Evolutionary conservation across 2,329 filamentous ascomycete species (phyloP), one percentile per base, ranked within the genome.

Genomic region (Paradendryphiella salina): DNA sequence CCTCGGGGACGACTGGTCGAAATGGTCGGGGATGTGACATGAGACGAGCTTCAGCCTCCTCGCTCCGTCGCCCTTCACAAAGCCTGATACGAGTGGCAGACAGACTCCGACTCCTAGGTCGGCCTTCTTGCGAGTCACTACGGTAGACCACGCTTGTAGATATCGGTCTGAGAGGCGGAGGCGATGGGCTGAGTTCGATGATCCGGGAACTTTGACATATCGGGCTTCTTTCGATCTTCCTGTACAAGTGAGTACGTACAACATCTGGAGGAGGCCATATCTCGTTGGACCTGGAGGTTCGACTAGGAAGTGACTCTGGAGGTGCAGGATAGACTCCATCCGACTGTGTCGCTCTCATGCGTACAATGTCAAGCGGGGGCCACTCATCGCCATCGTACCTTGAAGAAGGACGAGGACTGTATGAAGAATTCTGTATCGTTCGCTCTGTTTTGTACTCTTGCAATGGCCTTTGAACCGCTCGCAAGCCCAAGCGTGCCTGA

Each of bases 1-100:
- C 59, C 9, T 63, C 65, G 29, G 58, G 56, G 2, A 54, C 32
- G 9, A 69, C 54, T n/a, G 59, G 44, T 26, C 57, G 60, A 32
- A 56, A 67, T 8, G 69, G 43, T 14, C 55, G 50, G 23, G 66
- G 63, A 38, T 71, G 67, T 7, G 63, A 55, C n/a, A 50, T 56
- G 7, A 71, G 50, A 26, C 63, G 64, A 35, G 54, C 38, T 20
- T 59, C 57, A n/a, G 63, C 64, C 37, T 64, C 63, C 4, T 59
- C 55, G 17, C 39, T 54, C 5, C 42, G 53, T n/a, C 44, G 48
- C 15, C 54, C 35, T 21, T 47, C 51, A 11, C 44, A 50, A 14
- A 39, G 17, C 23, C 40, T 44, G 5, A 52, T 47, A 33, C 36
- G 52, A 15, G 40, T 14, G 13, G 59, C 58, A 15, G 59, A 57